Evolutionary conservation across 768 basidiomycete genomes (phyloP), one percentile per base, ranked within the genome.

Genomic region (Psilocybe cubensis): DNA sequence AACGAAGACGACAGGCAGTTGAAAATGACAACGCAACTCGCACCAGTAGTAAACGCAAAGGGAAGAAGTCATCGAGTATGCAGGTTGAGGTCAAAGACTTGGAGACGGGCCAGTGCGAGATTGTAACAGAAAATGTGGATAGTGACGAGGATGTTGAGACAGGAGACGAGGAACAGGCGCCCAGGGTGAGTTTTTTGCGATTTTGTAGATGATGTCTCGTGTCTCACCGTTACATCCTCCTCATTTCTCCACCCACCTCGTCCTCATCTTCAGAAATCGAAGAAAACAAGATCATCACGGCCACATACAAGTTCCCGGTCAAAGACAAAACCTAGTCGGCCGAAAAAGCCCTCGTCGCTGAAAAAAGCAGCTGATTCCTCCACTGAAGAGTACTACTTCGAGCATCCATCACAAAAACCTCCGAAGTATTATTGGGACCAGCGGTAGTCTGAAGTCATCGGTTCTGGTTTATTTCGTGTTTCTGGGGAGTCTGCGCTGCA

Each of bases 391-490:
- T 66, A 69, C 38, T 68, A 70, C 52, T 62, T 66, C 40, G 68
- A 68, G 18, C 64, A 63, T 52, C 62, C 63, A 20, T 65, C 68
- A 17, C 66, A 68, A 42, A 68, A 70, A 41, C 70, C 65, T 28
- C 69, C 69, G 29, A 68, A 67, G 46, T 72, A 74, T 49, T 71
- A 74, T 49, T 74, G 71, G 71, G 66, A 70, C 23, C 57, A 63
- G 35, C 66, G 67, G 51, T 67, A 58, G 51, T 25, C 29, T 27
- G 31, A 38, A 4, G 14, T 17, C n/a, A 10, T 38, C 14, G 12
- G 5, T 38, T 38, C 14, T 12, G 31, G 31, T 7, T 33, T 6
- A 33, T 38, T 17, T n/a, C n/a, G n/a, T n/a, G 8, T 11, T 38
- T 38, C n/a, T 6, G 28, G 14, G 17, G 27, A 49, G 14, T 6